Base-by-base conservation (phyloP, 2,329 filamentous ascomycete species). In the Colletotrichum eleusines region DNA sequence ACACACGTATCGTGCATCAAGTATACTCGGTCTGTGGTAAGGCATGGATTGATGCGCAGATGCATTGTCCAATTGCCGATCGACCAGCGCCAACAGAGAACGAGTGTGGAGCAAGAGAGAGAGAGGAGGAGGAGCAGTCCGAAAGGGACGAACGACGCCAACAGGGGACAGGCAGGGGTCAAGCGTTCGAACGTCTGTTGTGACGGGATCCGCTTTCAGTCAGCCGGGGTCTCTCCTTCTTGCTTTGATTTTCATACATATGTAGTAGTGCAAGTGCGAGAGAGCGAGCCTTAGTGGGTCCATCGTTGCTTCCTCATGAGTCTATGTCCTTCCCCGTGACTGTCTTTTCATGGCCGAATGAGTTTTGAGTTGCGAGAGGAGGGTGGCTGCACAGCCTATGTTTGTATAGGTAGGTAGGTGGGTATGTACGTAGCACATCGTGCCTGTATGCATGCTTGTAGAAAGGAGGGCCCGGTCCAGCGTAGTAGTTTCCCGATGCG, bases 81-180 rank as follows among this genome's bases (percentile, higher is more conserved):
- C 59, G 44, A 40, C 59, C n/a, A 31, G 59, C 44, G 59, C 59
- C 44, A 40, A 38, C 44, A 38, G n/a, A 61, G 38, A 33, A 50
- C 44, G 8, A 11, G 42, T 46, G 14, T 60, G 18, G 40, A 33
- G 26, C 26, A 9, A 35, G 55, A 20, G 35, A 12, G 23, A 9
- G 40, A 18, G 16, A 42, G 40, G 16, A 42, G 16, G 38, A 40
- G 12, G 38, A 40, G 38, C 4, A 2, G n/a, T 16, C 16, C n/a
- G 46, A 16, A 63, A 63, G 26, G 48, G 60, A 63, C 26, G 48
- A 63, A 63, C 60, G 23, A 54, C 60, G 26, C 38, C 35, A 33
- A 14, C 44, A 46, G 44, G 44, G 40, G 40, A 20, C 59, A 62
- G 44, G 20, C 59, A 62, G 46, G 60, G 60, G 38, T n/a, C 60